phyloP scores from a whole-genome alignment of 2,329 filamentous ascomycete genomes.

The Scedosporium dehoogii region DNA sequence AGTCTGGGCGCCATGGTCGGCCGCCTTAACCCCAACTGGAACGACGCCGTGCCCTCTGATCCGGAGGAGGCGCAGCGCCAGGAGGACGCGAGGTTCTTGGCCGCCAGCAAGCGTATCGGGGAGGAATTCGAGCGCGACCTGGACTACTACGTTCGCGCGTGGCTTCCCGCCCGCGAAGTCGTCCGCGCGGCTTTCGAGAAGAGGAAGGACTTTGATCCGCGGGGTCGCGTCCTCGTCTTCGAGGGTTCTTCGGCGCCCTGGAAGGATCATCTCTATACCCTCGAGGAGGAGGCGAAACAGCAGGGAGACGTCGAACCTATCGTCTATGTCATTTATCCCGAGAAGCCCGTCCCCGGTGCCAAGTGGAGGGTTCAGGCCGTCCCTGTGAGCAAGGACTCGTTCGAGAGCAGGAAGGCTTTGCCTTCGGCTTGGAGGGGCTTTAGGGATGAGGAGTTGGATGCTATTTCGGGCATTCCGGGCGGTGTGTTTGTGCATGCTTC shows the following conservation, averaged over 20 bases:
- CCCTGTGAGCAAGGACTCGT: slow-evolving; percentile 74
- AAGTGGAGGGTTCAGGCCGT: slow-evolving; percentile 95
- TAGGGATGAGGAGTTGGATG: slow-evolving; percentile 74
- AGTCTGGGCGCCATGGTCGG: slow-evolving; percentile 75
- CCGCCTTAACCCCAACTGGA: slow-evolving; percentile 72
- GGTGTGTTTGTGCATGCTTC: slow-evolving; percentile 89
- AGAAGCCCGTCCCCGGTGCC: slow-evolving; percentile 61
- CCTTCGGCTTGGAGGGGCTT: slow-evolving; percentile 89
- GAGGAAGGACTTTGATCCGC: slow-evolving; percentile 56
- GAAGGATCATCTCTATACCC: slow-evolving; percentile 90
- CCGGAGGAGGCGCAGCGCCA: slow-evolving; percentile 47
- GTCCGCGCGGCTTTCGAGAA: slow-evolving; percentile 67
- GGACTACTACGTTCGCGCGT: slow-evolving; percentile 62
- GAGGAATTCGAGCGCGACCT: slow-evolving; percentile 79
- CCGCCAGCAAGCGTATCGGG: slow-evolving; percentile 75
- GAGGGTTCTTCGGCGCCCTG: slow-evolving; percentile 72
- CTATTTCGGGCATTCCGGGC: slow-evolving; percentile 57
- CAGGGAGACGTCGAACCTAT: slow-evolving; percentile 29
- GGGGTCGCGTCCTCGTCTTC: slow-evolving; percentile 75
- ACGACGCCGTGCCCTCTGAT: slow-evolving; percentile 49
- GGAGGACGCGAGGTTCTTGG: slow-evolving; percentile 72
- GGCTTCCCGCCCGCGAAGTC: slow-evolving; percentile 78
- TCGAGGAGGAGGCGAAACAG: slow-evolving; percentile 53
- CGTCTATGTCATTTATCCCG: slow-evolving; percentile 84
- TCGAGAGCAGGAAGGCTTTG: slow-evolving; percentile 83